These are phyloP conservation scores for Antitrichia curtipendula DNA, from an alignment of 225 moss, liverwort and hornwort species.

Conservation along the genomic window DNA sequence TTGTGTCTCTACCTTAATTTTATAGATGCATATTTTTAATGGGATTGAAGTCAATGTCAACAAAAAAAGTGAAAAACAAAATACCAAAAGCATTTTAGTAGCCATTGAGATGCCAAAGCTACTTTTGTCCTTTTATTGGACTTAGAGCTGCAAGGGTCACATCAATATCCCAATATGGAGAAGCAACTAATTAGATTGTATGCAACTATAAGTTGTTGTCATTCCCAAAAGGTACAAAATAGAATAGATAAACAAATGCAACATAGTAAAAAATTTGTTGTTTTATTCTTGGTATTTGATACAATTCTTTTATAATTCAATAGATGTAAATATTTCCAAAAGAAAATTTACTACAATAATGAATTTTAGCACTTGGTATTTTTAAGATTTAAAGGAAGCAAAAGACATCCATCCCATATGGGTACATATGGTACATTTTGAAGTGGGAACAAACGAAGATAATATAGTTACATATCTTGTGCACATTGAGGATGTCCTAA, in stretches of 20 bases:
- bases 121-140: neutral
- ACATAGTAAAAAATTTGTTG: neutral
- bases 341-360: accelerated
- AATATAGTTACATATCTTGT: neutral
- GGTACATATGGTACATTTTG: neutral
- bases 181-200: no score
- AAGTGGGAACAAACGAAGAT: accelerated
- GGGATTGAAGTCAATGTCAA: neutral
- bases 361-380: neutral
- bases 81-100: neutral
- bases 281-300: neutral
- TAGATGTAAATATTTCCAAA: neutral
- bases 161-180: neutral
- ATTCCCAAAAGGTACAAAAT: no score
- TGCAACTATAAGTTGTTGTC: no score
- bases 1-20: neutral
- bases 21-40: neutral
- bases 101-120: neutral
- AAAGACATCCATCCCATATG: neutral
- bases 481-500: neutral
- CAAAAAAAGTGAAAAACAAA: neutral
- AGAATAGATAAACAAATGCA: neutral
- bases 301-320: neutral
- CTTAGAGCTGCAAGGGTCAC: neutral
- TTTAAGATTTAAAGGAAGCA: accelerated